Conservation (phyloP, 306 rosid genomes). For the Alnus glutinosa region DNA sequence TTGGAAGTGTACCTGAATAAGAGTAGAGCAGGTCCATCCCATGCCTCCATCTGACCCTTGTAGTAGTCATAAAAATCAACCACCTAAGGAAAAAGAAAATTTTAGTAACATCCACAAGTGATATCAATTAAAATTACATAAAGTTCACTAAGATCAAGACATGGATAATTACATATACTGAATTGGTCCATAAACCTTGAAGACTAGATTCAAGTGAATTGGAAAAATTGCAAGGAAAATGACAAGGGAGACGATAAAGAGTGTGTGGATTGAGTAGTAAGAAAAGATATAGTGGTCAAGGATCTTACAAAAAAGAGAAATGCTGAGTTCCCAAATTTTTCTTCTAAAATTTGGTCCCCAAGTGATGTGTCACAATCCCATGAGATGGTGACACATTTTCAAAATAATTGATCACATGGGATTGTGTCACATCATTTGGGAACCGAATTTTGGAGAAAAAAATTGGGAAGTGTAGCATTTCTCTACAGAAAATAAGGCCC, state of each 20-base stretch:
- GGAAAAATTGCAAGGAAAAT: background rate
- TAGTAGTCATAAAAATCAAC: slow-evolving; percentile 93
- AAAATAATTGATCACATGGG: too few species aligned
- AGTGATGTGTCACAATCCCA: too few species aligned
- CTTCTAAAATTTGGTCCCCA: too few species aligned
- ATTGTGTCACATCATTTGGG: too few species aligned
- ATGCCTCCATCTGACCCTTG: slow-evolving; percentile 99
- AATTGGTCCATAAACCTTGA: background rate
- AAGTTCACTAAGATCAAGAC: background rate
- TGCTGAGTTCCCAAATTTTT: too few species aligned
- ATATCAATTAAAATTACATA: slow-evolving; percentile 14
- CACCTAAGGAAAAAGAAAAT: slow-evolving; percentile 49
- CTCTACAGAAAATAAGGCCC: background rate
- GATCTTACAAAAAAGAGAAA: too few species aligned
- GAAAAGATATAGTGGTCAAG: background rate
- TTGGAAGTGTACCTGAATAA: slow-evolving; percentile 72
- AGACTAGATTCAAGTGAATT: background rate
- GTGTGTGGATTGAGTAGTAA: background rate
- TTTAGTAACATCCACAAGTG: slow-evolving; percentile 4
- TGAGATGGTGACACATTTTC: too few species aligned
- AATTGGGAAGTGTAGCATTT: too few species aligned
- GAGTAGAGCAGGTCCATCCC: slow-evolving; percentile 99
- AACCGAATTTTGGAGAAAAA: too few species aligned
- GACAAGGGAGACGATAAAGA: background rate
- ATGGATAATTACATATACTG: background rate